Evolutionary conservation across 371 early-diverging fungal species (phyloP).

Genomic region (Gilbertella persicaria): DNA sequence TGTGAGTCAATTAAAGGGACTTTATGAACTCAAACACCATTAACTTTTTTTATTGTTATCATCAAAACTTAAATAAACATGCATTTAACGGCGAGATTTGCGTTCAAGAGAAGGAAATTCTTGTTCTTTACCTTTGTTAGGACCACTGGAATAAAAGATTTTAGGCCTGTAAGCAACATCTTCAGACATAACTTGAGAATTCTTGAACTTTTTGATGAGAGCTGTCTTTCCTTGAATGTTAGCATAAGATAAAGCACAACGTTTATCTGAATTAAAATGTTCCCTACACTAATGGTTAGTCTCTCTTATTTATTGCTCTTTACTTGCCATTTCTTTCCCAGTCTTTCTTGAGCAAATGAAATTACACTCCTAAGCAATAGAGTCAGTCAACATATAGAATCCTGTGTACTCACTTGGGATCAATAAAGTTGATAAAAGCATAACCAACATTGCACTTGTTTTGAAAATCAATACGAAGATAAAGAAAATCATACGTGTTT

Average conservation of each 20-base stretch:
- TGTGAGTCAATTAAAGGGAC: neutral
- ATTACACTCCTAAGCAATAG: constrained; percentile 50
- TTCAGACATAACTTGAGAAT: constrained; percentile 80
- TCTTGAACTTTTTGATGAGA: constrained; percentile 85
- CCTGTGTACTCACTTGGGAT: constrained; percentile 40
- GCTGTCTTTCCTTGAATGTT: constrained; percentile 83
- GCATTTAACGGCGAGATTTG: too few species aligned
- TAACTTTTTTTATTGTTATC: too few species aligned
- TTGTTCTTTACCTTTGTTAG: constrained; percentile 57
- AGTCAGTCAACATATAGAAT: constrained; percentile 35
- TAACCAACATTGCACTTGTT: constrained; percentile 87
- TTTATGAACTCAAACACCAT: neutral
- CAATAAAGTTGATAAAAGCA: constrained; percentile 87
- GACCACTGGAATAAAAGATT: constrained; percentile 68
- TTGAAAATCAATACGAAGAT: constrained; percentile 89
- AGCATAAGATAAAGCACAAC: constrained; percentile 85
- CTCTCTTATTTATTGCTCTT: neutral
- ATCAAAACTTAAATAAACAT: too few species aligned
- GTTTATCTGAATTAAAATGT: constrained; percentile 87
- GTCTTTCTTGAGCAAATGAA: constrained; percentile 72
- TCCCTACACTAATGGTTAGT: constrained; percentile 57
- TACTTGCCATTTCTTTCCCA: constrained; percentile 76
- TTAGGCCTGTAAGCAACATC: constrained; percentile 76
- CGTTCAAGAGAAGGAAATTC: constrained; percentile 8
- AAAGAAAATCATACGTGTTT: constrained; percentile 81